Base-by-base conservation (phyloP, 2,329 filamentous ascomycete species). In the Neofusicoccum sp. region DNA sequence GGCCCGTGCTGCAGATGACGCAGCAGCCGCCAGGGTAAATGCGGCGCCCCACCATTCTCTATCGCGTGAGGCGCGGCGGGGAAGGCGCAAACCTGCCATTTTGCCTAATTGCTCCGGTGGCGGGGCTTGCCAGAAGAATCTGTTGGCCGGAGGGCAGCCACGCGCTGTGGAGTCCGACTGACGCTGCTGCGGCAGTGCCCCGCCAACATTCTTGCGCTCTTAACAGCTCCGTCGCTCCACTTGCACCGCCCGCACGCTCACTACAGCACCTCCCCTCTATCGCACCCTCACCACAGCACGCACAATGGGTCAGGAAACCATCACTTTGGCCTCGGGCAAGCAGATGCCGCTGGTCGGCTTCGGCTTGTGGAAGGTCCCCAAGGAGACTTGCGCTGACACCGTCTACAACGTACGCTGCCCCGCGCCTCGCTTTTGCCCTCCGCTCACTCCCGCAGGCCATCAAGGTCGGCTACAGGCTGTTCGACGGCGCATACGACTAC, bases 321-420 rank as follows among this genome's bases (percentile, higher is more conserved):
- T 88, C 76, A 88, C 87, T 79, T 84, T 89, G 66, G 88, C 80
- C 78, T 87, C 81, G 77, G 86, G 87, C 77, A 73, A 84, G 70
- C 82, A 89, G 70, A 91, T 91, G 89, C 89, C 89, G 72, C 85
- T 89, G 75, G 88, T 91, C 68, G 89, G 89, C 77, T 91, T 91
- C 74, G 89, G 89, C 64, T 84, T 94, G 69, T 95, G 91, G 91
- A 95, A 95, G 81, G 89, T 95, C 67, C 86, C 87, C 76, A 90
- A 89, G 69, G 84, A 86, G 61, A 87, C 86, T 62, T 88, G 85
- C 73, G 87, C 91, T 71, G 90, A 94, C 71, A 86, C 85, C 65
- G 87, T 94, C 69, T 94, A 94, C 83, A 88, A 93, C 66, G 86
- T 67, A 60, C 39, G 62, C 16, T 39, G 8, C 22, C n/a, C 39